Evolutionary conservation across 768 basidiomycete species (phyloP).

Genomic region (Mycena sanguinolenta): DNA sequence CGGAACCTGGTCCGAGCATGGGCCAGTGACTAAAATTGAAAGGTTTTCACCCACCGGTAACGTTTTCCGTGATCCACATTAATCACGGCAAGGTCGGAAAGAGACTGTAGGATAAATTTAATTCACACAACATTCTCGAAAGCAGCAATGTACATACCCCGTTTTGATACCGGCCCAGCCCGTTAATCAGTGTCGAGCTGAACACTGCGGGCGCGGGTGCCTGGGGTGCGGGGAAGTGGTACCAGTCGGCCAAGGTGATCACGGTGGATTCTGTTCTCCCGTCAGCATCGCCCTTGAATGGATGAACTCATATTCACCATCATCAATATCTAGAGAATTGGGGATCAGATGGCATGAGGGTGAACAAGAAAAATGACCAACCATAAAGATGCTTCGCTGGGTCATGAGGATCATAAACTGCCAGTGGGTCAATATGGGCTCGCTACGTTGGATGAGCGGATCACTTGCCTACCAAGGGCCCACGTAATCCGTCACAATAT

Average conservation of each 20-base stretch:
- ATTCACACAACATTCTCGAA: neutral
- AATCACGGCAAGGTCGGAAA: conserved; percentile 52
- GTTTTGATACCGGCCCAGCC: conserved; percentile 58
- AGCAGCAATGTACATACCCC: conserved; percentile 30
- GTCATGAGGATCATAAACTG: conserved; percentile 21
- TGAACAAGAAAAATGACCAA: neutral
- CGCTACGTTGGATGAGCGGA: neutral
- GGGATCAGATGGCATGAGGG: neutral
- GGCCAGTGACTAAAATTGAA: neutral
- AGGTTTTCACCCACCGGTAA: neutral
- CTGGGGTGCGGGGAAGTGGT: conserved; percentile 16
- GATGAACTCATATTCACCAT: neutral
- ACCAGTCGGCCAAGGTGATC: conserved; percentile 55
- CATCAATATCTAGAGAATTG: conserved; percentile 10
- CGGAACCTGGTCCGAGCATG: conserved; percentile 50
- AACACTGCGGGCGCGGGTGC: neutral
- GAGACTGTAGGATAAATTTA: conserved; percentile 36
- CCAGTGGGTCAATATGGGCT: neutral
- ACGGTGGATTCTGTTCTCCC: conserved; percentile 40
- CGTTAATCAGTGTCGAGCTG: conserved; percentile 52
- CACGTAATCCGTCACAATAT: conserved; percentile 21
- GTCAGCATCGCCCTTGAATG: no score
- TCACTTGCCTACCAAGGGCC: conserved; percentile 6
- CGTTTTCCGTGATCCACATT: conserved; percentile 44
- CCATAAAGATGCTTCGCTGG: conserved; percentile 18